phyloP scores from a whole-genome alignment of 345 rosid genomes.

The Mercurialis annua region DNA sequence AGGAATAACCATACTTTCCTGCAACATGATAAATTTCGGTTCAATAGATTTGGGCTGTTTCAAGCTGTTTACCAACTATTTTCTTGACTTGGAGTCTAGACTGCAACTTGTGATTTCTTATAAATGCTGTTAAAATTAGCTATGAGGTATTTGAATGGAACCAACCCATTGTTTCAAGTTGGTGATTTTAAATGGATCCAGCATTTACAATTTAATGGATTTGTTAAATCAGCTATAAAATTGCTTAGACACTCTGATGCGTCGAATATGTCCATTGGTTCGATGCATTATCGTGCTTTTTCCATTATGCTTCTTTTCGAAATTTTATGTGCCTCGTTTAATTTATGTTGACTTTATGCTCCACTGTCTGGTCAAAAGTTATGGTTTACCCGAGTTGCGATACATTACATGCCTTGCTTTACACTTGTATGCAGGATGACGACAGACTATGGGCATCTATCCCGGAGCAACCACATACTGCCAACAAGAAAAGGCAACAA shows the following conservation, averaged over 20 bases:
- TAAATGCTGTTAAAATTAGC: not conserved
- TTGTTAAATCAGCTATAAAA: not conserved
- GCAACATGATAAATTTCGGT: not conserved
- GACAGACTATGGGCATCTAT: slow-evolving; percentile 33
- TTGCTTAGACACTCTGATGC: not conserved
- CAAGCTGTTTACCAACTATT: not conserved
- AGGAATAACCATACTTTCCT: not conserved
- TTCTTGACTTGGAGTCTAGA: not conserved
- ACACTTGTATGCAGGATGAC: slow-evolving; percentile 32
- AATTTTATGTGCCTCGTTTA: not conserved
- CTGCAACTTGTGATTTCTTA: not conserved
- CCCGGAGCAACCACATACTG: slow-evolving; percentile 17
- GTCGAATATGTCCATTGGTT: not conserved
- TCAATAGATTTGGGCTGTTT: not conserved
- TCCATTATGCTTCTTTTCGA: not conserved
- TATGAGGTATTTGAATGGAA: not conserved
- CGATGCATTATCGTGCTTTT: not conserved
- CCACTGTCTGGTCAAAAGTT: not conserved
- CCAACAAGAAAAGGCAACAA: slow-evolving; percentile 21
- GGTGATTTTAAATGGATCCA: not conserved
- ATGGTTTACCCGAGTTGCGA: not conserved
- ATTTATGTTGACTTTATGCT: not conserved
- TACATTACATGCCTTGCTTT: slow-evolving; percentile 6
- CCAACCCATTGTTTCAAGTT: not conserved
- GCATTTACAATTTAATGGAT: not conserved